Base-by-base conservation (phyloP, 768 basidiomycete genomes). In the Rubroboletus pulcherrimus region DNA sequence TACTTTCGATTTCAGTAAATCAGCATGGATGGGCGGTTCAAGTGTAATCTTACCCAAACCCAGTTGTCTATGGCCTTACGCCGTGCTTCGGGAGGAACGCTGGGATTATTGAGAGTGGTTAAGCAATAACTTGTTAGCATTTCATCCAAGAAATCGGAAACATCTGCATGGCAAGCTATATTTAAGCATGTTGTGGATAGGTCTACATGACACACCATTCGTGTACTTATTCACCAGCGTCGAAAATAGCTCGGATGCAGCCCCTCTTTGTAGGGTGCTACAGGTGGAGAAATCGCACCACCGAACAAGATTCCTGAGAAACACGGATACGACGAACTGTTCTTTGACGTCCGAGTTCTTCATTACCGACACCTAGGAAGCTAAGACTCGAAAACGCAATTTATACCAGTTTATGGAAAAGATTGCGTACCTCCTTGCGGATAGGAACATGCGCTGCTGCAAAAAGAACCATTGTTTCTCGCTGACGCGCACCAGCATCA, bases 141-240 rank as follows among this genome's bases (percentile, higher is more conserved):
- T 37, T 68, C 54, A 52, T 69, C 65, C 70, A 78, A 67, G 59
- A 87, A 86, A 1, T 63, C 54, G 0, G 70, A 64, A 7, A 83
- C 63, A 45, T 79, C 87, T 88, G 10, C 54, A 35, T 15, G 19
- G 4, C 10, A 45, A 44, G 31, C 46, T 35, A 46, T 4, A 24
- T 40, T 7, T 11, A 46, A n/a, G 26, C n/a, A 44, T 53, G 35
- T 48, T 7, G 7, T 17, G 52, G 50, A 41, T 7, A 29, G 9
- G 33, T 41, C 10, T 24, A 4, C 19, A 29, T 4, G 21, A 21
- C 42, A 58, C 46, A 93, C 94, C 84, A 39, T 84, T 78, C 10
- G 77, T 75, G 37, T 84, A 81, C 69, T 93, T 92, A 69, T 98
- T 97, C 29, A 93, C 71, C n/a, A 90, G 72, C 0, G 86, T 80